Conservation (phyloP, 2,329 filamentous ascomycete genomes). For the Aureobasidium sp. region DNA sequence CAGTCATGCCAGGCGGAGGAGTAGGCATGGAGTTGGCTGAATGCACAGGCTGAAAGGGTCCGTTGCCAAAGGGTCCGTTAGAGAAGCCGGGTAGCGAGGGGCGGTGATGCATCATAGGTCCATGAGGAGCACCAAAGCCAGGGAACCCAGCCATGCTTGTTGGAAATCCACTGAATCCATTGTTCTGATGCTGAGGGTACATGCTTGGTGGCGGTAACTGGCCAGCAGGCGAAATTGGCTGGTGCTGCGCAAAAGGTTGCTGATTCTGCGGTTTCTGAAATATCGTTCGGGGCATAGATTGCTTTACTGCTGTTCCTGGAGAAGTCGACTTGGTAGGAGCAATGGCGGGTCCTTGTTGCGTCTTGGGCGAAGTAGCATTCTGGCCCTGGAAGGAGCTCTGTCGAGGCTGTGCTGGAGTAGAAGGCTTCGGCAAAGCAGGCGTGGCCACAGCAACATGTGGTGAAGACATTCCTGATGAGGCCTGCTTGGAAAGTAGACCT, state of each 20-base stretch:
- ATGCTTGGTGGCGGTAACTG: conserved; percentile 49
- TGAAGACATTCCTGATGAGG: conserved; percentile 55
- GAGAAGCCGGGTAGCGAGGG: conserved; percentile 49
- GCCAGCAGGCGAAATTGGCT: conserved; percentile 51
- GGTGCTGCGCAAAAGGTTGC: conserved; percentile 48
- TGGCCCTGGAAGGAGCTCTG: conserved; percentile 74
- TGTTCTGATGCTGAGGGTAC: conserved; percentile 35
- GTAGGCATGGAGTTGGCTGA: conserved; percentile 43
- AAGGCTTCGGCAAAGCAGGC: conserved; percentile 73
- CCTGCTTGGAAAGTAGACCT: conserved; percentile 48
- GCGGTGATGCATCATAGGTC: conserved; percentile 50
- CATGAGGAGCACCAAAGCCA: conserved; percentile 37
- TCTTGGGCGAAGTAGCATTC: conserved; percentile 61
- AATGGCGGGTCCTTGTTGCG: conserved; percentile 48
- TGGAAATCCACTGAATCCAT: conserved; percentile 39
- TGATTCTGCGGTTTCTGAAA: conserved; percentile 53
- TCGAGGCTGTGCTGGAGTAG: conserved; percentile 69
- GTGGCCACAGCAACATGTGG: conserved; percentile 74
- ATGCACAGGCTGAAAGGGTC: conserved; percentile 46
- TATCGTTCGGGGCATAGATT: conserved; percentile 55
- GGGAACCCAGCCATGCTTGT: conserved; percentile 48
- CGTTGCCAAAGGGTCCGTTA: conserved; percentile 44
- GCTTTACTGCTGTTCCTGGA: conserved; percentile 52
- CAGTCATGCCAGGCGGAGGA: conserved; percentile 53
- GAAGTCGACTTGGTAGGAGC: conserved; percentile 49